A percentile compares a stretch with the other conserved stretches of the same genome.
phyloP scores from a whole-genome alignment of 305 asterid species.

The Fraxinus velutina region DNA sequence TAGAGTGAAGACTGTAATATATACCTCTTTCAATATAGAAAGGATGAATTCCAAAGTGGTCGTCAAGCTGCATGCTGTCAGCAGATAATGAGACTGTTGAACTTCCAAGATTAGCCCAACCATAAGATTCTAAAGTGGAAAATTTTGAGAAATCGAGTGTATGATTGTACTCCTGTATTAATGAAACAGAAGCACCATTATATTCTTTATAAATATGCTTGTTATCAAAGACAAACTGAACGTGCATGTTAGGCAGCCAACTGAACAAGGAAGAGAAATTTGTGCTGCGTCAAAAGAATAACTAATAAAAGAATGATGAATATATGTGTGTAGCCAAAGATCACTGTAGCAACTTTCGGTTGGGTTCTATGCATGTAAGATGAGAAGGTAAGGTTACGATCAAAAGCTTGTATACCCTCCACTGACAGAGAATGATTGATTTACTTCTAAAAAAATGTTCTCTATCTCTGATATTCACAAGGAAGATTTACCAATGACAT shows the following conservation, averaged over 20 bases:
- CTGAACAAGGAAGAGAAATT: not conserved
- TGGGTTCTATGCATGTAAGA: not conserved
- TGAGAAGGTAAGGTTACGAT: not conserved
- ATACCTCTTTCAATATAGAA: slow-evolving; percentile 88
- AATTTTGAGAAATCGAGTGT: slow-evolving; percentile 46
- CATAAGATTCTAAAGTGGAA: slow-evolving; percentile 52
- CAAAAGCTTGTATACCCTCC: not conserved
- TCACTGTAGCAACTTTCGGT: not conserved
- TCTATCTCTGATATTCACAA: not conserved
- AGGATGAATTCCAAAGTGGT: slow-evolving; percentile 82
- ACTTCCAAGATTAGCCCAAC: slow-evolving; percentile 63
- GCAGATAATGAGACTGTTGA: slow-evolving; percentile 33
- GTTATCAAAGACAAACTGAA: not conserved
- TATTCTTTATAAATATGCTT: not conserved
- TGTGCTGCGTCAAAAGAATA: not conserved
- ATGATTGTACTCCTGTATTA: slow-evolving; percentile 48
- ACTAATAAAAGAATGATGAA: not conserved
- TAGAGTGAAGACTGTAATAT: not conserved
- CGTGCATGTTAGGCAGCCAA: not conserved
- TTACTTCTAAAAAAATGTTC: not conserved
- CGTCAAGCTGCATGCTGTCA: slow-evolving; percentile 58
- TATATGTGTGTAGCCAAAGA: not conserved
- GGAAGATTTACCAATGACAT: not conserved
- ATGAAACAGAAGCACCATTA: slow-evolving; percentile 15
- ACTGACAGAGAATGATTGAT: not conserved